These are phyloP conservation scores for Vigna radiata DNA, from an alignment of 306 rosid genomes.

Conservation along the genomic window DNA sequence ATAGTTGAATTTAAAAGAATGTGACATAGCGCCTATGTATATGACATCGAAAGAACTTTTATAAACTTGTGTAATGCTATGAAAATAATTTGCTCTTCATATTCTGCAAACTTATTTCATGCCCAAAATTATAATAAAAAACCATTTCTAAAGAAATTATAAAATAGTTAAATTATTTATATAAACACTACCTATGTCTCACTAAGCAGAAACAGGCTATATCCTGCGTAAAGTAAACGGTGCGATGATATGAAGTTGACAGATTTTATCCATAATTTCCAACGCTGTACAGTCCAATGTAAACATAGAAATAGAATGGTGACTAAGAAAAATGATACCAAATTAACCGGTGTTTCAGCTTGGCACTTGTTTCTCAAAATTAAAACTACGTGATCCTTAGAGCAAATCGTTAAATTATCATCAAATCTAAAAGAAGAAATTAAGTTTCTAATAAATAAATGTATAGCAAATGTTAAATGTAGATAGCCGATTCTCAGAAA, in stretches of 20 bases:
- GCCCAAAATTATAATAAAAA: background rate
- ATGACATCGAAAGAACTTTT: background rate
- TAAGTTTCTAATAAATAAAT: background rate
- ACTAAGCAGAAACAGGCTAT: background rate
- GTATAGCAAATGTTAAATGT: background rate
- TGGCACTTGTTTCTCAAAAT: background rate
- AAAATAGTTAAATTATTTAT: background rate
- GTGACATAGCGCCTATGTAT: background rate
- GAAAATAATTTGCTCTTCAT: background rate
- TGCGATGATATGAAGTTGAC: background rate
- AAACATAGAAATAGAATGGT: background rate
- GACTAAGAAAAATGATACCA: background rate
- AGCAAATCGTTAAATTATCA: background rate
- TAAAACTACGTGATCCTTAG: background rate
- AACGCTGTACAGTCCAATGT: no score
- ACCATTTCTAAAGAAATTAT: no score
- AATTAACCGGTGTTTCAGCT: background rate
- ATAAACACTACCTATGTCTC: background rate
- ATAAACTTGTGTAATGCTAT: background rate
- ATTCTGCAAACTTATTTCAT: background rate
- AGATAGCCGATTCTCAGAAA: background rate
- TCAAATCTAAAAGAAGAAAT: background rate
- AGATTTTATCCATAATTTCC: background rate
- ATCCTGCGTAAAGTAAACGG: background rate
- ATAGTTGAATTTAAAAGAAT: background rate